Percentiles rank a stretch among this genome's conserved stretches.
phyloP scores from a whole-genome alignment of 768 basidiomycete species.

The Suillus bovinus region DNA sequence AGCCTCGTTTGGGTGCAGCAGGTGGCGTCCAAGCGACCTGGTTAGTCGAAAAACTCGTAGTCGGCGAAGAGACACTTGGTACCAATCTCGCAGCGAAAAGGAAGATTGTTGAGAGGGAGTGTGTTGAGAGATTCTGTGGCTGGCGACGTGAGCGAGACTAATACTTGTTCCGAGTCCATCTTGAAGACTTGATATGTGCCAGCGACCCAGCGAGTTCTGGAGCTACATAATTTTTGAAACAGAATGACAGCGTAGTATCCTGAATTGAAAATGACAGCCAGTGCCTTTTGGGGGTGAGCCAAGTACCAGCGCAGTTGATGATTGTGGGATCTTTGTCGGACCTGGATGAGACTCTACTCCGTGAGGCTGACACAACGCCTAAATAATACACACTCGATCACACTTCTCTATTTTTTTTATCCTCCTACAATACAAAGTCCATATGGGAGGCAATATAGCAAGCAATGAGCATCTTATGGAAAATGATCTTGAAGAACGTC shows the following conservation, averaged over 20 bases:
- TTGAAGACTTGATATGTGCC: neutral
- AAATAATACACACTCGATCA: neutral
- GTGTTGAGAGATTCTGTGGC: neutral
- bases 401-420: neutral
- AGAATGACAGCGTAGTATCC: neutral
- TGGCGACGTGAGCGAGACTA: neutral
- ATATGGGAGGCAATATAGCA: neutral
- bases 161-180: neutral
- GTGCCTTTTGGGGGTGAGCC: neutral
- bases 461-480: slow-evolving; percentile 5
- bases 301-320: neutral
- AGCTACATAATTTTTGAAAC: neutral
- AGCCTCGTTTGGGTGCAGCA: neutral
- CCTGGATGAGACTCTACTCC: too few relatives aligned
- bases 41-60: neutral
- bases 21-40: neutral
- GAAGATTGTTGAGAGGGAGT: neutral
- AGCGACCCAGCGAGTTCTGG: neutral
- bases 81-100: neutral
- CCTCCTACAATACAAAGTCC: slow-evolving; percentile 6
- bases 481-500: slow-evolving; percentile 3
- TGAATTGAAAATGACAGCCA: neutral
- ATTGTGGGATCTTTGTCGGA: neutral
- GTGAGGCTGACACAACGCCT: neutral
- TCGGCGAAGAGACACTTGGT: neutral